These are phyloP conservation scores for Coniferiporia sulphurascens DNA, from an alignment of 1,284 basidiomycete genomes.

Conservation along the genomic window DNA sequence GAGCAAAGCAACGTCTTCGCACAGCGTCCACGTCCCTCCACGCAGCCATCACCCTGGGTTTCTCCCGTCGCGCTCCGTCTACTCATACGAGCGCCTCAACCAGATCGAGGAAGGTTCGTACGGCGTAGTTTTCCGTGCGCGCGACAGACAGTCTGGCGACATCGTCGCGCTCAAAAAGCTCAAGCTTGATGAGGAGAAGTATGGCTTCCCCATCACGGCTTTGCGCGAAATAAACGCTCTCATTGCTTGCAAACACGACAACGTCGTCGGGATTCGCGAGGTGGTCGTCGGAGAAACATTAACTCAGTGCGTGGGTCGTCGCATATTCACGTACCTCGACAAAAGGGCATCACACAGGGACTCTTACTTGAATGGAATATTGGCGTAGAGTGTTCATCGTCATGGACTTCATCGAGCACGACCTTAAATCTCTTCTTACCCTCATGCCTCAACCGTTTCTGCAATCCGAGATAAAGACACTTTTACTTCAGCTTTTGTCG, in stretches of 20 bases:
- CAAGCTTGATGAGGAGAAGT: constrained; percentile 96
- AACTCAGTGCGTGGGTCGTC: constrained; percentile 77
- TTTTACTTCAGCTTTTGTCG: constrained; percentile 91
- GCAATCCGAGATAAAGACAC: constrained; percentile 96
- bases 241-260: constrained; percentile 88
- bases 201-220: constrained; percentile 97
- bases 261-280: constrained; percentile 93
- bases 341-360: constrained; percentile 18
- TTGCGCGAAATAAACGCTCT: constrained; percentile 93
- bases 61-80: constrained; percentile 83
- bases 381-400: constrained; percentile 88
- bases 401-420: constrained; percentile 99
- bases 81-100: constrained; percentile 90
- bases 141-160: constrained; percentile 89
- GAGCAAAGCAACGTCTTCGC: constrained; percentile 20
- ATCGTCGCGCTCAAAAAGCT: constrained; percentile 97
- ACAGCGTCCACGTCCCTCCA: constrained; percentile 70
- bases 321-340: constrained; percentile 7
- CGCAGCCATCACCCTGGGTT: constrained; percentile 74
- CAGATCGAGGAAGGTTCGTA: constrained; percentile 99
- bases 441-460: constrained; percentile 94
- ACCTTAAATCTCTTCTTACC: constrained; percentile 92
- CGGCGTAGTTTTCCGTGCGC: constrained; percentile 93
- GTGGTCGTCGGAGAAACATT: constrained; percentile 99
- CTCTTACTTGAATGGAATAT: background rate